Conservation (phyloP, 306 rosid genomes). For the Luffa acutangula region DNA sequence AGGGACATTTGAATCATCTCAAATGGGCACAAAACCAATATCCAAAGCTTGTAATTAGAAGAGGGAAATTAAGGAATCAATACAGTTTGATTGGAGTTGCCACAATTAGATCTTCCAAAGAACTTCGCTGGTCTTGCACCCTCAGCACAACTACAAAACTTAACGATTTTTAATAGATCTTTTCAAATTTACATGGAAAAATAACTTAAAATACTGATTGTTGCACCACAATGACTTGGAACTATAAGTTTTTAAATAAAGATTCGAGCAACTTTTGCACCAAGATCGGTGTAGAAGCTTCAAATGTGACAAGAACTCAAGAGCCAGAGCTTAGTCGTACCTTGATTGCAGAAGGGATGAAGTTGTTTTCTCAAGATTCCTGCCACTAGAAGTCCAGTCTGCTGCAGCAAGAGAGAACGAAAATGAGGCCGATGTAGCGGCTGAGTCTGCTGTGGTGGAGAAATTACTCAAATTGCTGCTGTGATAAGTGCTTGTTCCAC, state of each 20-base stretch:
- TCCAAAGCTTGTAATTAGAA: neutral
- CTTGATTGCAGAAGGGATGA: constrained; percentile 29
- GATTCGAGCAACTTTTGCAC: neutral
- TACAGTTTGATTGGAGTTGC: neutral
- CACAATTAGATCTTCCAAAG: neutral
- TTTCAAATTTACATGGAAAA: neutral
- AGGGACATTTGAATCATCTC: neutral
- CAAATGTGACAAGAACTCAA: neutral
- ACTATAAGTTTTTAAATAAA: too few species aligned
- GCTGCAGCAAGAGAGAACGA: constrained; percentile 22
- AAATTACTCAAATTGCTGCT: constrained; percentile 33
- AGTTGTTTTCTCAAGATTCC: constrained; percentile 27
- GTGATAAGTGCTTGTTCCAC: constrained; percentile 19
- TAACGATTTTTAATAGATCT: neutral
- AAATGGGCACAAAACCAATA: neutral
- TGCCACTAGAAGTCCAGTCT: constrained; percentile 17
- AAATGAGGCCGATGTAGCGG: constrained; percentile 23
- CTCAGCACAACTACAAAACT: neutral
- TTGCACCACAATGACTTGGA: neutral
- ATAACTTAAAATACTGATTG: neutral
- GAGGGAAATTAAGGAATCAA: neutral
- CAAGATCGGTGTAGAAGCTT: neutral
- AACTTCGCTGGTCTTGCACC: neutral
- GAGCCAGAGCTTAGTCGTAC: neutral
- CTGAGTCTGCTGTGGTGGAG: constrained; percentile 25